Evolutionary conservation across 495 filamentous ascomycete species (phyloP), one percentile per base, ranked within the genome.

Genomic region (Hyphodiscus hymeniophilus): DNA sequence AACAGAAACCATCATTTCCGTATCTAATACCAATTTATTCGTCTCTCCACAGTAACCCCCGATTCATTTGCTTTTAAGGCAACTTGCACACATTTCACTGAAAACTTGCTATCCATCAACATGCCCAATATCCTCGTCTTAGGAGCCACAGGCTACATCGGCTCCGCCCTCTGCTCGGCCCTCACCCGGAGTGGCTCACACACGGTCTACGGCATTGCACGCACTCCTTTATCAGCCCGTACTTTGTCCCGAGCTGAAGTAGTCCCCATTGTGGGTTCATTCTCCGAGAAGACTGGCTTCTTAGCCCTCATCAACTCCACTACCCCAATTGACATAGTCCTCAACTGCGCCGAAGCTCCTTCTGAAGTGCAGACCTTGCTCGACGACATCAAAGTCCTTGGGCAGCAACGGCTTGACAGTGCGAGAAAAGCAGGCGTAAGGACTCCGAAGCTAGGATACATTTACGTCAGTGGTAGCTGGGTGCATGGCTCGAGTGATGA

Each of bases 81-180:
- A n/a, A n/a, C n/a, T n/a, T n/a, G n/a, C n/a, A n/a, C n/a, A 28
- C 26, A 4, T 28, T 28, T 28, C 26, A 28, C n/a, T n/a, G 26
- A 28, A 28, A 28, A 5, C 26, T 10, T 5, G 10, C 38, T 18
- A 12, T 3, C 21, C 17, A 3, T 41, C 50, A 59, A 59, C 43
- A 71, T 71, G 69, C 56, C 61, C n/a, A 64, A 63, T 51, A 44
- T 73, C 36, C 64, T 73, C 26, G 54, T 72, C 33, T 33, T 71
- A 45, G 70, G 70, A 17, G 69, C 63, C n/a, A 63, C 66, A 18
- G 69, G 70, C 41, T 69, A 67, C 48, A 42, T 72, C 6, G 69
- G 70, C 45, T 55, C 54, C 12, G 44, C 64, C 0, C 45, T 73
- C n/a, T 51, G 54, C 20, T 49, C 55, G 24, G 54, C 61, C 7